Evolutionary conservation across 148 eudicot species (phyloP).

Genomic region (Rhododendron williamsianum): DNA sequence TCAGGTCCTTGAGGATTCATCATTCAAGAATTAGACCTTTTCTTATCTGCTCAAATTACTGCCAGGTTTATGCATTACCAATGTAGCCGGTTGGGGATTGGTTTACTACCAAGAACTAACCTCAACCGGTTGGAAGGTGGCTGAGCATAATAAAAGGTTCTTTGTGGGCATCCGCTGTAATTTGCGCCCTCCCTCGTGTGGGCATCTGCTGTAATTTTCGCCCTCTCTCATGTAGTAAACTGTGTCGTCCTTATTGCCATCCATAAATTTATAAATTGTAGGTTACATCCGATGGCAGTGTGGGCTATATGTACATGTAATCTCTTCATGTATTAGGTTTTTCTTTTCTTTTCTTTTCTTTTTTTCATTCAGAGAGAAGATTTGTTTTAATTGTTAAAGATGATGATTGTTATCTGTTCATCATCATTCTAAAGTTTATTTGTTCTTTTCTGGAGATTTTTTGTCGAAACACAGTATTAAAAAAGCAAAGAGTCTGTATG

Average conservation of each 20-base stretch:
- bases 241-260: not conserved
- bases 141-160: not conserved
- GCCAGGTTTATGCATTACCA: not conserved
- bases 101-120: not conserved
- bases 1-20: slow-evolving; percentile 7
- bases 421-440: not conserved
- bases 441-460: not conserved
- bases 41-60: not conserved
- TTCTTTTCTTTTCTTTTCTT: not conserved
- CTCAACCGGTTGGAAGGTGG: not conserved
- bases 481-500: not conserved
- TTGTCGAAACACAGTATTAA: not conserved
- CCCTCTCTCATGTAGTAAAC: not conserved
- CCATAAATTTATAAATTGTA: not conserved
- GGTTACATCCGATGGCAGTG: not conserved
- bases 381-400: not conserved
- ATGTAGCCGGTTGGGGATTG: not conserved
- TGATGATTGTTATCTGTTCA: not conserved
- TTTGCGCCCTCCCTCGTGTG: not conserved
- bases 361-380: not conserved
- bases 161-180: not conserved
- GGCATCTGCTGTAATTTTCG: not conserved
- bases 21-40: not conserved
- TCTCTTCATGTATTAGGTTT: not conserved
- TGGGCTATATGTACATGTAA: not conserved